Percentiles rank a stretch among this genome's conserved stretches.
phyloP scores from a whole-genome alignment of 371 early-diverging fungal species.

The Blyttiomyces sp. region DNA sequence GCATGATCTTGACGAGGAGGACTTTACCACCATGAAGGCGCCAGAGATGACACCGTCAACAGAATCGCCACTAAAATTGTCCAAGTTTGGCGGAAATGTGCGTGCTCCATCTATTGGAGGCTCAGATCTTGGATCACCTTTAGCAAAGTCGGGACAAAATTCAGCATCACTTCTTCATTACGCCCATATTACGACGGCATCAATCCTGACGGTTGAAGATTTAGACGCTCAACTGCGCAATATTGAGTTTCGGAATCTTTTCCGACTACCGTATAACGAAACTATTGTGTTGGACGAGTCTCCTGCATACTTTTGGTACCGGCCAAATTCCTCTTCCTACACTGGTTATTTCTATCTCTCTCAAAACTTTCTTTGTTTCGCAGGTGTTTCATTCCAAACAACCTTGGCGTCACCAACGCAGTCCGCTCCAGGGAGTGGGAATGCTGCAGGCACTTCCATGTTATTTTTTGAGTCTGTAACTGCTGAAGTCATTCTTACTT shows the following conservation, averaged over 20 bases:
- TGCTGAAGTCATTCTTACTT: slow-evolving; percentile 30
- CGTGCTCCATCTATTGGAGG: background rate
- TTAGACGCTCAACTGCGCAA: slow-evolving; percentile 42
- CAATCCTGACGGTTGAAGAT: slow-evolving; percentile 30
- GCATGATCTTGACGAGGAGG: slow-evolving; percentile 36
- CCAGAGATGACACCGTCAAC: slow-evolving; percentile 9
- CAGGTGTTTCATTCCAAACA: slow-evolving; percentile 19
- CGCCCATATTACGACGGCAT: slow-evolving; percentile 34
- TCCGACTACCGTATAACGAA: slow-evolving; percentile 41
- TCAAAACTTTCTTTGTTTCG: slow-evolving; percentile 42
- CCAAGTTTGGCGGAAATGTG: background rate
- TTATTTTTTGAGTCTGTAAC: slow-evolving; percentile 32
- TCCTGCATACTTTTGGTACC: slow-evolving; percentile 39
- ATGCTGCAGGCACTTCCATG: slow-evolving; percentile 26
- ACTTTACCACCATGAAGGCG: slow-evolving; percentile 34
- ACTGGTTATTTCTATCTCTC: slow-evolving; percentile 44
- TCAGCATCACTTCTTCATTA: slow-evolving; percentile 28
- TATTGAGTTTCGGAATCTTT: slow-evolving; percentile 45
- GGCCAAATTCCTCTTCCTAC: slow-evolving; percentile 14
- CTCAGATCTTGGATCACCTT: background rate
- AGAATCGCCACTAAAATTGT: background rate
- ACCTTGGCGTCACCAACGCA: background rate
- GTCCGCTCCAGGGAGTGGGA: background rate
- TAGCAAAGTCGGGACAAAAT: background rate
- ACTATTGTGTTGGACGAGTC: slow-evolving; percentile 41